These are phyloP conservation scores for Daldinia eschscholtzii DNA, from an alignment of 2,329 filamentous ascomycete species.

Conservation along the genomic window DNA sequence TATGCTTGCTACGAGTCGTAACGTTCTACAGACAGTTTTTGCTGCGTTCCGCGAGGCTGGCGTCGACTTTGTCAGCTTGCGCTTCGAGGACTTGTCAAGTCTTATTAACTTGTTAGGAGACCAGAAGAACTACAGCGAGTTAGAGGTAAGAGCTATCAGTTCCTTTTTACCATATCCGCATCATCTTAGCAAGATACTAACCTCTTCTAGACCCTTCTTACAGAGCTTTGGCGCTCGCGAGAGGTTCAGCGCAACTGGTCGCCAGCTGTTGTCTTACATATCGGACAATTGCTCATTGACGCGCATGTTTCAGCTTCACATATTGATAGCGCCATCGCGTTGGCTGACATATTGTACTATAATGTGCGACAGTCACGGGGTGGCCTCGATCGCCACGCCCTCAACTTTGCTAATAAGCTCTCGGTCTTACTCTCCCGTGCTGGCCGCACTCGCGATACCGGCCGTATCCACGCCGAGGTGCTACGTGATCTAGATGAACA, in stretches of 20 bases:
- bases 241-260: not conserved
- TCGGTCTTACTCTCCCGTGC: constrained; percentile 48
- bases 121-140: constrained; percentile 60
- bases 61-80: constrained; percentile 59
- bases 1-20: constrained; percentile 51
- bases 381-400: not conserved
- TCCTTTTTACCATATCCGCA: not conserved
- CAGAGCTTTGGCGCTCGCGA: not conserved
- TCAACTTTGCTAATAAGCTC: constrained; percentile 24
- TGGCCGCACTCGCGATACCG: constrained; percentile 46
- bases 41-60: constrained; percentile 57
- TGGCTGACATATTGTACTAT: not conserved
- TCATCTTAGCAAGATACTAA: no score
- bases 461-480: constrained; percentile 50
- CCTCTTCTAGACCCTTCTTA: not conserved
- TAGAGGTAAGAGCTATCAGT: constrained; percentile 52
- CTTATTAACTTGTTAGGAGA: constrained; percentile 61
- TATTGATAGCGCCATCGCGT: not conserved
- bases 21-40: constrained; percentile 58
- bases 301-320: not conserved
- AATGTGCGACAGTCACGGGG: not conserved
- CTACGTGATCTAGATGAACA: constrained; percentile 47
- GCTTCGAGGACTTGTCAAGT: constrained; percentile 59
- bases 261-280: not conserved
- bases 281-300: not conserved